phyloP scores from a whole-genome alignment of 208 protist genomes.

The Phytomonas serpens region DNA sequence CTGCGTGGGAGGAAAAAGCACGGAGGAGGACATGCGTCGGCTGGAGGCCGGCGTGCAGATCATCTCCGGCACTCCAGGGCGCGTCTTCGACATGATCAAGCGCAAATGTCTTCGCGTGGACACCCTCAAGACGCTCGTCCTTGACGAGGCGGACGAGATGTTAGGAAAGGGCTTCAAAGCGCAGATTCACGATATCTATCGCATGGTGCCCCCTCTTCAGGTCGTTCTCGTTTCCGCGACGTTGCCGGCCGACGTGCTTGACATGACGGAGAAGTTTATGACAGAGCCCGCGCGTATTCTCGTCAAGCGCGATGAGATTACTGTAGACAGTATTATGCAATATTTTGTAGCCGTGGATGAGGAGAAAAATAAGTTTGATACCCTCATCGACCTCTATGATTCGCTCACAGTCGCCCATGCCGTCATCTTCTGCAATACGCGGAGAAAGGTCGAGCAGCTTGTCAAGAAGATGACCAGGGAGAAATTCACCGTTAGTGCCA shows the following conservation, averaged over 20 bases:
- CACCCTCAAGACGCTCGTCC: conserved; percentile 90
- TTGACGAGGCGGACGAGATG: conserved; percentile 99
- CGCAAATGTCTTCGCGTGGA: conserved; percentile 74
- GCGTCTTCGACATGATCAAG: conserved; percentile 97
- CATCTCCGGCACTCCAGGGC: conserved; percentile 97
- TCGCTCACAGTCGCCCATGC: conserved; percentile 97
- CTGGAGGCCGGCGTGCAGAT: conserved; percentile 92
- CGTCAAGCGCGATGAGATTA: conserved; percentile 99
- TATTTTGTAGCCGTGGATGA: conserved; percentile 98
- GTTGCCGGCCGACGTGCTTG: conserved; percentile 84
- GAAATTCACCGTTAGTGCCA: conserved; percentile 95
- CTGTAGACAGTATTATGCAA: conserved; percentile 96
- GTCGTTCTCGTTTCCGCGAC: conserved; percentile 89
- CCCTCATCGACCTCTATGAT: conserved; percentile 98
- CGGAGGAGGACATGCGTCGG: conserved; percentile 90
- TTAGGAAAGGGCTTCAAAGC: conserved; percentile 98
- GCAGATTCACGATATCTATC: conserved; percentile 98
- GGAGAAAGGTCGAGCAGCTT: conserved; percentile 98
- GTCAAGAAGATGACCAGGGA: conserved; percentile 93
- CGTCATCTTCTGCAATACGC: conserved; percentile 99
- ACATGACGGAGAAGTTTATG: conserved; percentile 98
- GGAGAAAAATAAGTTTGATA: conserved; percentile 99
- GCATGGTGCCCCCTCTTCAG: conserved; percentile 88
- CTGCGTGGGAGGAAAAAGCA: conserved; percentile 88
- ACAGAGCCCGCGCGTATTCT: conserved; percentile 96